Conservation (phyloP, 202 grass and related monocot species). For the Elaeis oleifera region DNA sequence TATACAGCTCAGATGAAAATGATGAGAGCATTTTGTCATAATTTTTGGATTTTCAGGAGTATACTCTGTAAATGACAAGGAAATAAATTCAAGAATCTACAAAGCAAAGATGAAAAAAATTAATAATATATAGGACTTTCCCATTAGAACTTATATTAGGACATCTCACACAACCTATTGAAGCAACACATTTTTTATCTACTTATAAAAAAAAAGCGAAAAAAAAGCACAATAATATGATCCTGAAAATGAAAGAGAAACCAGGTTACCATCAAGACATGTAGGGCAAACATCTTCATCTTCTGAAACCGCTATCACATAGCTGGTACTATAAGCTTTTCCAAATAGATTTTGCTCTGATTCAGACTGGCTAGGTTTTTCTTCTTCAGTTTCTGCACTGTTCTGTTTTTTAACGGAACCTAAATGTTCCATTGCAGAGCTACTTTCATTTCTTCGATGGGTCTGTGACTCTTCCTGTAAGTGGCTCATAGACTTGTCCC, state of each 20-base stretch:
- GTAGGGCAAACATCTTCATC: conserved; percentile 98
- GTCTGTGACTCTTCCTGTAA: conserved; percentile 57
- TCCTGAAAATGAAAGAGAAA: not conserved
- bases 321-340: conserved; percentile 49
- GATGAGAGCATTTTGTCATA: conserved; percentile 67
- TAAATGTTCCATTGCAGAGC: conserved; percentile 54
- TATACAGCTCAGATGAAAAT: conserved; percentile 94
- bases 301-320: conserved; percentile 46
- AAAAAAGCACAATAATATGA: too few relatives aligned
- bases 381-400: conserved; percentile 55
- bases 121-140: too few relatives aligned
- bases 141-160: too few relatives aligned
- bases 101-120: not conserved
- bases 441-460: conserved; percentile 74
- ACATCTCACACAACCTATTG: too few relatives aligned
- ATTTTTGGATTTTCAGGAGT: conserved; percentile 75
- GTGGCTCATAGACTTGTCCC: conserved; percentile 72
- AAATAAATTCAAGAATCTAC: too few relatives aligned
- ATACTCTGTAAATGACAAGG: conserved; percentile 41
- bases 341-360: conserved; percentile 59
- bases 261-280: conserved; percentile 74
- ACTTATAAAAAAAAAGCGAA: too few relatives aligned
- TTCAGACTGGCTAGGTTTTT: conserved; percentile 46
- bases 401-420: conserved; percentile 58
- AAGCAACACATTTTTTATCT: too few relatives aligned